Percentiles rank a stretch among this genome's conserved stretches.
Conservation (phyloP, 768 basidiomycete genomes). For the Lentinula detonsa region DNA sequence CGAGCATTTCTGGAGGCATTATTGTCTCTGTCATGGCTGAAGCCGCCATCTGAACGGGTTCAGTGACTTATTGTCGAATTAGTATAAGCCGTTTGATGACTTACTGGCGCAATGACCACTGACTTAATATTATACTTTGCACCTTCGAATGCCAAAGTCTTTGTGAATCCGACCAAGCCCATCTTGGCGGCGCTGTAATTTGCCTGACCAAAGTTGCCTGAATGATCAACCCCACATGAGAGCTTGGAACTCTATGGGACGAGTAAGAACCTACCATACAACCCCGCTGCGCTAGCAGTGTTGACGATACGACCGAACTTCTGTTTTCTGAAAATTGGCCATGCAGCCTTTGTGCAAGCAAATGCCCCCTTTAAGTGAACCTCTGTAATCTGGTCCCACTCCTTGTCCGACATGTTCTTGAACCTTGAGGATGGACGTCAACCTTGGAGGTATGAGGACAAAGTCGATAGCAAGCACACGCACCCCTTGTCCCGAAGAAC, state of each 20-base stretch:
- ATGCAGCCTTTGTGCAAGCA: slow-evolving; percentile 89
- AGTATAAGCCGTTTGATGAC: slow-evolving; percentile 16
- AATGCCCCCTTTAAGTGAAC: slow-evolving; percentile 95
- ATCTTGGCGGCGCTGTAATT: slow-evolving; percentile 99
- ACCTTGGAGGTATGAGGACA: background rate
- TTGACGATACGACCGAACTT: slow-evolving; percentile 94
- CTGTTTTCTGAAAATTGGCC: slow-evolving; percentile 93
- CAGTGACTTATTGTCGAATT: background rate
- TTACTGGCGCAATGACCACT: slow-evolving; percentile 84
- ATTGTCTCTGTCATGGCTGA: slow-evolving; percentile 94
- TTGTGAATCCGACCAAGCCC: slow-evolving; percentile 89
- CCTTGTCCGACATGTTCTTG: slow-evolving; percentile 95
- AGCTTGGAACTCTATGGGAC: background rate
- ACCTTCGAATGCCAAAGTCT: slow-evolving; percentile 89
- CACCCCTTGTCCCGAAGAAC: slow-evolving; percentile 80
- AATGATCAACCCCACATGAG: background rate
- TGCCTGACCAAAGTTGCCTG: slow-evolving; percentile 93
- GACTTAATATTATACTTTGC: slow-evolving; percentile 86
- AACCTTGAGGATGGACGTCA: slow-evolving; percentile 42
- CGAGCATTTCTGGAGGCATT: slow-evolving; percentile 92
- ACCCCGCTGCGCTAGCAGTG: slow-evolving; percentile 89
- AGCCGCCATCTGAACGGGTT: slow-evolving; percentile 69
- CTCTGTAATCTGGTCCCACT: slow-evolving; percentile 83
- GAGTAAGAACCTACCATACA: slow-evolving; percentile 59
- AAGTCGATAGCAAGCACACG: slow-evolving; percentile 11